These are phyloP conservation scores for Spathaspora girioi DNA, from an alignment of 805 yeast genomes.

Conservation along the genomic window DNA sequence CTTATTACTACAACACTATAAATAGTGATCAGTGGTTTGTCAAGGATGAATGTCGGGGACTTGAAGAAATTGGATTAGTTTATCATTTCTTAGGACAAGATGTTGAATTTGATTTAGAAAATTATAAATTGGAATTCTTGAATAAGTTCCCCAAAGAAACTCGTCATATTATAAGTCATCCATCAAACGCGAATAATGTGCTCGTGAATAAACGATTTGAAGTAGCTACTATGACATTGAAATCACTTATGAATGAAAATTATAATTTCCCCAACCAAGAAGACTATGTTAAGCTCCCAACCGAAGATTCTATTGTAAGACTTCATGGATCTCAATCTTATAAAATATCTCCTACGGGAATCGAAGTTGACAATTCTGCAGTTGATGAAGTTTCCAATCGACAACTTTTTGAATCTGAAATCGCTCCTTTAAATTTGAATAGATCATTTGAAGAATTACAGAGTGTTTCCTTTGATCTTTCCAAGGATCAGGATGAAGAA, in stretches of 20 bases:
- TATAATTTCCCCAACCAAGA: slow-evolving; percentile 41
- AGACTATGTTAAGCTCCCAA: slow-evolving; percentile 12
- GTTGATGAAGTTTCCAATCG: slow-evolving; percentile 24
- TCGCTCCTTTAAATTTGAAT: slow-evolving; percentile 16
- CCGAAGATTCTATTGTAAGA: slow-evolving; percentile 10
- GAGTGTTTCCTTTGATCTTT: slow-evolving; percentile 7
- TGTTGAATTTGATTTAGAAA: slow-evolving; percentile 41
- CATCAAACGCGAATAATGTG: slow-evolving; percentile 56
- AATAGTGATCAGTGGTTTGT: slow-evolving; percentile 28
- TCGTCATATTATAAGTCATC: slow-evolving; percentile 73
- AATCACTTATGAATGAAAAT: slow-evolving; percentile 42
- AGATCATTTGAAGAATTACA: neutral
- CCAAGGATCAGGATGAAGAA: neutral
- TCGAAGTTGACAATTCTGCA: slow-evolving; percentile 16
- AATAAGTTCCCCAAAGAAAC: slow-evolving; percentile 48
- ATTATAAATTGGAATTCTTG: slow-evolving; percentile 46
- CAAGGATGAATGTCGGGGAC: slow-evolving; percentile 18
- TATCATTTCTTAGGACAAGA: slow-evolving; percentile 76
- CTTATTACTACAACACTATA: slow-evolving; percentile 36
- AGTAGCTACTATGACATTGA: slow-evolving; percentile 51
- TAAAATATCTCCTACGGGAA: slow-evolving; percentile 18
- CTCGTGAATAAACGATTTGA: slow-evolving; percentile 58
- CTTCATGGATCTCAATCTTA: slow-evolving; percentile 32
- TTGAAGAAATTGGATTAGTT: slow-evolving; percentile 47
- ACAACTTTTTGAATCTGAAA: slow-evolving; percentile 27